Evolutionary conservation across 202 grass and related monocot genomes (phyloP), one percentile per base, ranked within the genome.

Genomic region (Musa balbisiana): DNA sequence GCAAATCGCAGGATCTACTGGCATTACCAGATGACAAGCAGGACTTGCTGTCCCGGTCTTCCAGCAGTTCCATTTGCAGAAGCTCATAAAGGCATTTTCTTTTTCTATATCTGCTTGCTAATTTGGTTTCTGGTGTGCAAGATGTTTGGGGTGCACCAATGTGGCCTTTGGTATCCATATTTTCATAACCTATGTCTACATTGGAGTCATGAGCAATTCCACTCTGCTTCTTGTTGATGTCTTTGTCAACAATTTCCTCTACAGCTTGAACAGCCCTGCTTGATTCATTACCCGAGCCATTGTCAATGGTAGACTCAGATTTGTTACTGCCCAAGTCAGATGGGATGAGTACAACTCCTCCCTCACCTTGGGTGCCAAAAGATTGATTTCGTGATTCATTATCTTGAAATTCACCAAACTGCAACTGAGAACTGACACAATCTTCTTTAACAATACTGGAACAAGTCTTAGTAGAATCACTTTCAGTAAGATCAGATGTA

Each of bases 11-110:
- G 29, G 83, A 70, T 12, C 50, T 69, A 60, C 76, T 70, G 49
- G 13, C 55, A 80, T 59, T 53, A 59, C 78, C 83, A 50, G 51
- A 75, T 75, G 78, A 10, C 8, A 51, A 55, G 26, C 53, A 81
- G 74, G 79, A 73, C 50, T 53, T 33, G 20, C 17, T 87, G 59
- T 82, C 83, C 78, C 76, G 80, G 74, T 92, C 92, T 81, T 86
- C 78, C 24, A 89, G 69, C 75, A 96, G 76, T 71, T 96, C 92
- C 84, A 96, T 87, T 70, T 89, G 76, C 75, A 96, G 86, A 51
- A 96, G 76, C 79, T 96, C 92, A 65, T 89, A 96, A 79, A 96
- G 92, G 15, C 84, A 78, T 71, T 87, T 96, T 79, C 85, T 89
- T 83, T 84, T 96, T 82, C 84, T 89, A 62, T 74, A 77, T 71